Conservation (phyloP, 2,329 filamentous ascomycete species). For the Raffaelea arxii region DNA sequence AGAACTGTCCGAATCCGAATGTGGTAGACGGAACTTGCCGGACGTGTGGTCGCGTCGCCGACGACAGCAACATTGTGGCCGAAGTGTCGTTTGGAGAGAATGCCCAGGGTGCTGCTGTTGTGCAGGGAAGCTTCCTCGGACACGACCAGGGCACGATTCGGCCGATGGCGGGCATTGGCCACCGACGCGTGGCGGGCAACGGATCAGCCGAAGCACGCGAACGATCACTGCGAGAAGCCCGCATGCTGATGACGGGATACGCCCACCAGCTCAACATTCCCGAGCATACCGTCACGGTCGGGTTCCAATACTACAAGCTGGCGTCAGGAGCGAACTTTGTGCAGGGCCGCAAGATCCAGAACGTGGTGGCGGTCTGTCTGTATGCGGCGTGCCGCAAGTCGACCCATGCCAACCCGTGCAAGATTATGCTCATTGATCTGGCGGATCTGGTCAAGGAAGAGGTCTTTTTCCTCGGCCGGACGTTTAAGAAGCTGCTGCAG, state of each 20-base stretch:
- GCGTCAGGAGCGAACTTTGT: constrained; percentile 68
- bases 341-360: constrained; percentile 74
- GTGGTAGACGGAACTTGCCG: constrained; percentile 63
- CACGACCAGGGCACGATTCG: constrained; percentile 77
- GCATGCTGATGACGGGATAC: constrained; percentile 52
- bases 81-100: constrained; percentile 89
- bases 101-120: constrained; percentile 73
- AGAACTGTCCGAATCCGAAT: constrained; percentile 49
- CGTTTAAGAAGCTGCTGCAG: constrained; percentile 73
- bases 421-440: constrained; percentile 89
- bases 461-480: constrained; percentile 83
- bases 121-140: constrained; percentile 81
- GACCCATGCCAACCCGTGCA: constrained; percentile 50
- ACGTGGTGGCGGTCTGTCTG: constrained; percentile 81
- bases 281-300: constrained; percentile 54
- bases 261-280: constrained; percentile 49
- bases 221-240: constrained; percentile 49
- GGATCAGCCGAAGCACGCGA: constrained; percentile 49
- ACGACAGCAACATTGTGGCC: constrained; percentile 80
- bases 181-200: constrained; percentile 42
- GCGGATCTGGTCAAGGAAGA: constrained; percentile 77
- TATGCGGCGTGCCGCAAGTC: constrained; percentile 81
- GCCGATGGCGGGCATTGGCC: constrained; percentile 49
- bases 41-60: constrained; percentile 74
- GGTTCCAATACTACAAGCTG: constrained; percentile 66